These are phyloP conservation scores for Ganoderma leucocontextum DNA, from an alignment of 1,284 basidiomycete species.

Conservation along the genomic window DNA sequence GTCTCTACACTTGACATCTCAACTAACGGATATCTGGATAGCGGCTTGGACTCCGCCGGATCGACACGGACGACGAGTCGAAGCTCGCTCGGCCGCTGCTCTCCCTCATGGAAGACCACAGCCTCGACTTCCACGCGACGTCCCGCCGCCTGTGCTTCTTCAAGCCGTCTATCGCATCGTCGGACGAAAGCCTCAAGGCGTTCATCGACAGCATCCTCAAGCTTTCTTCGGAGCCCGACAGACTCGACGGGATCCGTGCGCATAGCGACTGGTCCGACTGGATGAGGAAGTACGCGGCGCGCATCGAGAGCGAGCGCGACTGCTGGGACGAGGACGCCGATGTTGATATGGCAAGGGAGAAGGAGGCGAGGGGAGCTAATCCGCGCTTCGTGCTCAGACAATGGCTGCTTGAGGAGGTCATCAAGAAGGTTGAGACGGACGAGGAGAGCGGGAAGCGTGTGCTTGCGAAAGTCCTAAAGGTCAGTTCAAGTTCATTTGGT, in stretches of 20 bases:
- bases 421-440: slow-evolving; percentile 74
- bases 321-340: slow-evolving; percentile 47
- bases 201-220: slow-evolving; percentile 62
- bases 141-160: slow-evolving; percentile 79
- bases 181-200: slow-evolving; percentile 33
- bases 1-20: background rate
- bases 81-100: slow-evolving; percentile 71
- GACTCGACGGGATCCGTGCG: slow-evolving; percentile 53
- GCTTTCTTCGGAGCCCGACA: slow-evolving; percentile 53
- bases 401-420: slow-evolving; percentile 93
- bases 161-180: slow-evolving; percentile 53
- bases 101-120: slow-evolving; percentile 71
- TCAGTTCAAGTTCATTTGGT: slow-evolving; percentile 41
- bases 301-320: slow-evolving; percentile 64
- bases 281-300: slow-evolving; percentile 72
- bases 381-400: slow-evolving; percentile 91
- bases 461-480: slow-evolving; percentile 79
- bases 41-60: slow-evolving; percentile 77
- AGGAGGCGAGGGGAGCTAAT: slow-evolving; percentile 65
- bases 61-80: slow-evolving; percentile 65
- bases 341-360: slow-evolving; percentile 54
- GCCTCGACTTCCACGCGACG: slow-evolving; percentile 85
- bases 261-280: slow-evolving; percentile 65
- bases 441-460: slow-evolving; percentile 63
- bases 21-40: slow-evolving; percentile 37